Evolutionary conservation across 306 rosid species (phyloP), one percentile per base, ranked within the genome.

Genomic region (Quercus cerris): DNA sequence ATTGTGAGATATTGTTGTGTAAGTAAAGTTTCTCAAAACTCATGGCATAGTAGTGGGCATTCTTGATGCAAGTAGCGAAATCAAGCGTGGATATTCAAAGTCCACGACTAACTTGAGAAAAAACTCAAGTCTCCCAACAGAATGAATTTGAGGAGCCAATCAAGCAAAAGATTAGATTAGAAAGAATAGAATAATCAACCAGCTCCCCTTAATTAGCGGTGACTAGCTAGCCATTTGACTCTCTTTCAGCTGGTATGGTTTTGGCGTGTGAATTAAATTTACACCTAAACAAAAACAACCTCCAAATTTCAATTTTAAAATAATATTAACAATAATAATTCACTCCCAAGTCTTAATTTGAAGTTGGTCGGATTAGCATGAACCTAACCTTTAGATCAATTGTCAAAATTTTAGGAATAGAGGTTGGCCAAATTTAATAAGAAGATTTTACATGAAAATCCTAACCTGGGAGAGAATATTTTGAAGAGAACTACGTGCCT

Each of bases 161-260:
- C 8, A 38, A 69, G 73, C 38, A 69, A 69, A 35, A 4, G 6
- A 19, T 38, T 18, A 1, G 4, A 14, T 23, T 5, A 5, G 14
- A 17, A 7, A 7, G 5, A 6, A 25, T 5, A 14, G 3, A 15
- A 17, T 15, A 17, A 69, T 35, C 30, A 38, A 69, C 7, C 73
- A 19, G 28, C 54, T 69, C 54, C 73, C 73, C 83, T 73, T 72
- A 73, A 79, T 79, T 79, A 22, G 74, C 78, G 78, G 73, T 62
- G 14, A 71, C 54, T 30, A n/a, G 18, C 55, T 20, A n/a, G 6
- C 55, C 74, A 79, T 63, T 74, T 73, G 74, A 79, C 52, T 59
- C 14, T 22, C 28, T 67, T 31, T 38, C 25, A 6, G 46, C 46
- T 41, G 23, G 20, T 15, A 18, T 5, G 52, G 49, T 25, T 15